Conservation (phyloP, 306 rosid genomes). For the Vachellia pachyceras region DNA sequence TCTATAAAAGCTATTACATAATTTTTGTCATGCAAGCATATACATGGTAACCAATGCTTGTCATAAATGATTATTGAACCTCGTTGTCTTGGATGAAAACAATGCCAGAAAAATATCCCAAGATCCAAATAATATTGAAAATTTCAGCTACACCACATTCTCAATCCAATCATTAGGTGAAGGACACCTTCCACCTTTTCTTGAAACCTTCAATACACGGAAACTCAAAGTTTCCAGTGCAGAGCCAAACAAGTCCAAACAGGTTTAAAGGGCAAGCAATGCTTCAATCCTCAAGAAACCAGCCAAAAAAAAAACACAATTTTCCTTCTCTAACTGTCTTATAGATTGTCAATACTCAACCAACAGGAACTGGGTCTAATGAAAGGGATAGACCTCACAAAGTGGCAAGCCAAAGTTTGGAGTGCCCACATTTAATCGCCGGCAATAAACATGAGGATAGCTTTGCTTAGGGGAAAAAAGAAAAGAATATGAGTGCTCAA, state of each 20-base stretch:
- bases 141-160: not conserved
- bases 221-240: not conserved
- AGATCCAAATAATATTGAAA: not conserved
- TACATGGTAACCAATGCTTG: not conserved
- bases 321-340: too few species aligned
- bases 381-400: too few species aligned
- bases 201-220: not conserved
- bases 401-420: too few species aligned
- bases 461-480: too few species aligned
- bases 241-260: not conserved
- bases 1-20: not conserved
- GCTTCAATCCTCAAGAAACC: not conserved
- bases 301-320: not conserved
- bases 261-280: not conserved
- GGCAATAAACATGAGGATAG: too few species aligned
- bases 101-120: conserved; percentile 1
- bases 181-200: not conserved
- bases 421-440: too few species aligned
- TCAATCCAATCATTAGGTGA: not conserved
- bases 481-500: too few species aligned
- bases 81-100: not conserved
- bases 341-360: not conserved
- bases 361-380: too few species aligned
- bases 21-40: not conserved
- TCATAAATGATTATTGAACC: not conserved